Conservation (phyloP, 768 basidiomycete genomes). For the Boletus huronensis region DNA sequence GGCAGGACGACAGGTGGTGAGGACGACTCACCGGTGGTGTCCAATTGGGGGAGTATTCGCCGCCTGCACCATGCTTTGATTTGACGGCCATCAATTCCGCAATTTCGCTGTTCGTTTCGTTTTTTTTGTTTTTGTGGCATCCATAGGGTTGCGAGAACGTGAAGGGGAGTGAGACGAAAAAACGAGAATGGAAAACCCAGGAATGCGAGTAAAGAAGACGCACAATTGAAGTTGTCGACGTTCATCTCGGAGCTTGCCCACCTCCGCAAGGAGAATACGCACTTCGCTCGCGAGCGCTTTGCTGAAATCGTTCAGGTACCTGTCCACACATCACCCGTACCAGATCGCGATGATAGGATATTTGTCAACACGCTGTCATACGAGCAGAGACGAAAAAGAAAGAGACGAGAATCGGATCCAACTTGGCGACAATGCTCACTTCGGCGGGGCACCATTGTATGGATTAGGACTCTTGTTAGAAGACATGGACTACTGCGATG, state of each 20-base stretch:
- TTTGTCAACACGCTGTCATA: slow-evolving; percentile 6
- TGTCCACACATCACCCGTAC: slow-evolving; percentile 11
- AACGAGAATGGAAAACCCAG: background rate
- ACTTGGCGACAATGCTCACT: slow-evolving; percentile 23
- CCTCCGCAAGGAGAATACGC: slow-evolving; percentile 58
- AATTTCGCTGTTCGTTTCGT: slow-evolving; percentile 60
- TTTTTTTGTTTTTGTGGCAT: background rate
- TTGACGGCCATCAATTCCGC: slow-evolving; percentile 80
- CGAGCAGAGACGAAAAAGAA: background rate
- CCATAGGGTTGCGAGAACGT: background rate
- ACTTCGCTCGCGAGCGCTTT: slow-evolving; percentile 60
- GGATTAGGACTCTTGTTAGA: slow-evolving; percentile 32
- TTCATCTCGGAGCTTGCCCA: slow-evolving; percentile 59
- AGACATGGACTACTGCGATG: slow-evolving; percentile 26
- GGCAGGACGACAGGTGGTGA: background rate
- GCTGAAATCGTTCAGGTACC: slow-evolving; percentile 59
- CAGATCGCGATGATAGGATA: background rate
- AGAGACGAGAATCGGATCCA: background rate
- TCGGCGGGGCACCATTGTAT: slow-evolving; percentile 33
- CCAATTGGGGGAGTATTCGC: slow-evolving; percentile 78
- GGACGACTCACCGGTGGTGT: slow-evolving; percentile 46
- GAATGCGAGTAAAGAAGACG: slow-evolving; percentile 16
- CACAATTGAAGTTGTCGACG: slow-evolving; percentile 55
- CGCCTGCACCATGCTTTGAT: slow-evolving; percentile 77
- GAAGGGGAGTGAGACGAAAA: background rate